phyloP scores from a whole-genome alignment of 108 stramenopile species.

The Pinguiococcus pyrenoidosus region DNA sequence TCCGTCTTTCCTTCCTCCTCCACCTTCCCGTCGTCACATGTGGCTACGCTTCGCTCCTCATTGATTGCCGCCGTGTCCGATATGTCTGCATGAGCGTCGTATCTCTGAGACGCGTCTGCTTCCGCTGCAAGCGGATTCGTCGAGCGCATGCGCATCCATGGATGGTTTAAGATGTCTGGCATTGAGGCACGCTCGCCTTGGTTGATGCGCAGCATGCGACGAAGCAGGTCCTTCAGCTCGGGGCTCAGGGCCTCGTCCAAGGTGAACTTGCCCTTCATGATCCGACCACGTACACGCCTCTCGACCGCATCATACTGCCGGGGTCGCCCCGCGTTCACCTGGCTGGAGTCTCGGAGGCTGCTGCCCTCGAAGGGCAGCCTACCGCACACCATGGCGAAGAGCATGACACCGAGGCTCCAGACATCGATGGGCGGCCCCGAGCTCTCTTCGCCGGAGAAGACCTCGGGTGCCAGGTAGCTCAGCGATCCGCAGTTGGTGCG shows the following conservation, averaged over 20 bases:
- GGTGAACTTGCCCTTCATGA: constrained; percentile 33
- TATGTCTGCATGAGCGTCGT: no score
- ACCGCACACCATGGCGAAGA: constrained; percentile 30
- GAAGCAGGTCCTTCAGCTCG: constrained; percentile 24
- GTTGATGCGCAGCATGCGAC: constrained; percentile 25
- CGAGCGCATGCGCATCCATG: constrained; percentile 21
- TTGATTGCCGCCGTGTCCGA: no score
- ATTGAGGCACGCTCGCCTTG: constrained; percentile 24
- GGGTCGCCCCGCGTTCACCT: no score
- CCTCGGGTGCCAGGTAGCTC: constrained; percentile 32
- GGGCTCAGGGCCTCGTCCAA: constrained; percentile 22
- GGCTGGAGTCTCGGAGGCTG: constrained; percentile 8
- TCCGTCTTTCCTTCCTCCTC: no score
- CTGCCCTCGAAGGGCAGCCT: constrained; percentile 32
- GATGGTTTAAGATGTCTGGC: constrained; percentile 29
- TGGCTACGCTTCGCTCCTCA: no score
- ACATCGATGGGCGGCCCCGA: constrained; percentile 36
- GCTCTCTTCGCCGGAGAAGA: constrained; percentile 1
- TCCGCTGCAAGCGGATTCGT: no score
- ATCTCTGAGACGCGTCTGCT: no score
- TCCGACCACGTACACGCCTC: constrained; percentile 17
- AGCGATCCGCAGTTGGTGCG: constrained; percentile 27
- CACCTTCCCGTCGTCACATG: no score
- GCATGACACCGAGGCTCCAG: constrained; percentile 30
- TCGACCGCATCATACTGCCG: no score